These are phyloP conservation scores for Phytophthora melonis DNA, from an alignment of 352 stramenopile genomes.

Conservation along the genomic window DNA sequence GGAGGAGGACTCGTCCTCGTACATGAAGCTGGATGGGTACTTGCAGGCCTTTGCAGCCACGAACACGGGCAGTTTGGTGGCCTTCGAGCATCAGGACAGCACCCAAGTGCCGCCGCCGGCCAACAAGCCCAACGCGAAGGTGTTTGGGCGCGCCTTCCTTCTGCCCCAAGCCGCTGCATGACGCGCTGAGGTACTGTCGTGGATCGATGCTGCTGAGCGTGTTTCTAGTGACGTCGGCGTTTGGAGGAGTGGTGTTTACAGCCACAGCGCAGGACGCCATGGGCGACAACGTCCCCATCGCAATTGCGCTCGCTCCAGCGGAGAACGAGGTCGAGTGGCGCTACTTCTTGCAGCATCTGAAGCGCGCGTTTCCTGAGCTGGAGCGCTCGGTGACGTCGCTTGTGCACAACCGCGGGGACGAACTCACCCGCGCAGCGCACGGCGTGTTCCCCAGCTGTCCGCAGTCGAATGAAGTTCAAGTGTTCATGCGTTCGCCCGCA, in stretches of 20 bases:
- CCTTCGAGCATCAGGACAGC: constrained; percentile 64
- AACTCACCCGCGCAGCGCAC: constrained; percentile 51
- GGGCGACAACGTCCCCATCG: constrained; percentile 79
- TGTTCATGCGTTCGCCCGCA: constrained; percentile 48
- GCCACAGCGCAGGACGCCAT: constrained; percentile 79
- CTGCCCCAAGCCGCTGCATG: constrained; percentile 68
- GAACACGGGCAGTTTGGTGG: constrained; percentile 65
- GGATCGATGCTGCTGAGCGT: constrained; percentile 73
- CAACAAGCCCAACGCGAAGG: constrained; percentile 37
- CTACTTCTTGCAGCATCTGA: constrained; percentile 75
- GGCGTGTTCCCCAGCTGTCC: constrained; percentile 60
- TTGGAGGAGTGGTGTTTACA: constrained; percentile 76
- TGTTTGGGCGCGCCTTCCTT: constrained; percentile 75
- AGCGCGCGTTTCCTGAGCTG: constrained; percentile 65
- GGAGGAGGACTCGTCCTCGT: constrained; percentile 71
- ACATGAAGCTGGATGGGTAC: constrained; percentile 74
- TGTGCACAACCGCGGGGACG: constrained; percentile 73
- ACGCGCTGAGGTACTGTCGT: constrained; percentile 65
- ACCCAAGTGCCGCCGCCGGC: constrained; percentile 1
- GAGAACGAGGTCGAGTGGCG: constrained; percentile 71
- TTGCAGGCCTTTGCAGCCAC: constrained; percentile 64
- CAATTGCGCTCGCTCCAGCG: constrained; percentile 57
- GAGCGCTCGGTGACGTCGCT: constrained; percentile 59
- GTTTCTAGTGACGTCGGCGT: constrained; percentile 71
- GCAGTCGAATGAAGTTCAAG: constrained; percentile 69